phyloP scores from a whole-genome alignment of 805 yeast species.

The Pichia insulana region DNA sequence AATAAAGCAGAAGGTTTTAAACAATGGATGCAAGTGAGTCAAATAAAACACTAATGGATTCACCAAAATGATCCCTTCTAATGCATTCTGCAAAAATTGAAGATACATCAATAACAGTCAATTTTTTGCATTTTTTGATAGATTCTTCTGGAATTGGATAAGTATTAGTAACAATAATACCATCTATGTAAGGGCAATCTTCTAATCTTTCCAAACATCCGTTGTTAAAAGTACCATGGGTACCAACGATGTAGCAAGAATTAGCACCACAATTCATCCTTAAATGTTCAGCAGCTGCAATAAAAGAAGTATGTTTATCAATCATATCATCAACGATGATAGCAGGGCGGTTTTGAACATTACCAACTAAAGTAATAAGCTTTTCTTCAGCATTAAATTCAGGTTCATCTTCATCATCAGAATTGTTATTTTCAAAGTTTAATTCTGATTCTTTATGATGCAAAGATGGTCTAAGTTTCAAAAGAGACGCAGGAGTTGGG shows the following conservation, averaged over 20 bases:
- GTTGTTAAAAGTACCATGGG: conserved; percentile 91
- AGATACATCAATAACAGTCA: conserved; percentile 85
- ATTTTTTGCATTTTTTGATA: conserved; percentile 51
- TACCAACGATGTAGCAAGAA: conserved; percentile 81
- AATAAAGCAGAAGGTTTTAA: conserved; percentile 6
- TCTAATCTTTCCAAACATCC: conserved; percentile 75
- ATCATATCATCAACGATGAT: conserved; percentile 95
- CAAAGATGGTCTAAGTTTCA: conserved; percentile 12
- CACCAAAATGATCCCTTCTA: conserved; percentile 98
- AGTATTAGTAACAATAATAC: conserved; percentile 91
- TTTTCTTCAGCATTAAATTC: conserved; percentile 59
- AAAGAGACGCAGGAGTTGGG: neutral
- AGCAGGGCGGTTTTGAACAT: conserved; percentile 85
- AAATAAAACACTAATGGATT: conserved; percentile 85
- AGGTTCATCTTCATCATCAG: conserved; percentile 85
- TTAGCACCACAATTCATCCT: conserved; percentile 94
- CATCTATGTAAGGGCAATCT: conserved; percentile 75
- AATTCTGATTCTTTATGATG: conserved; percentile 21
- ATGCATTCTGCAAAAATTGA: conserved; percentile 96
- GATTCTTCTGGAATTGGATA: conserved; percentile 74
- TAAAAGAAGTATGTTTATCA: conserved; percentile 87
- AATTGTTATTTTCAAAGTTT: conserved; percentile 62
- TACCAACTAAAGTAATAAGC: conserved; percentile 92
- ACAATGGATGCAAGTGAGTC: conserved; percentile 65
- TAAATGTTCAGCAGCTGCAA: conserved; percentile 97